Base-by-base conservation (phyloP, 2,329 filamentous ascomycete genomes). In the Reticulascus tulasneorum region DNA sequence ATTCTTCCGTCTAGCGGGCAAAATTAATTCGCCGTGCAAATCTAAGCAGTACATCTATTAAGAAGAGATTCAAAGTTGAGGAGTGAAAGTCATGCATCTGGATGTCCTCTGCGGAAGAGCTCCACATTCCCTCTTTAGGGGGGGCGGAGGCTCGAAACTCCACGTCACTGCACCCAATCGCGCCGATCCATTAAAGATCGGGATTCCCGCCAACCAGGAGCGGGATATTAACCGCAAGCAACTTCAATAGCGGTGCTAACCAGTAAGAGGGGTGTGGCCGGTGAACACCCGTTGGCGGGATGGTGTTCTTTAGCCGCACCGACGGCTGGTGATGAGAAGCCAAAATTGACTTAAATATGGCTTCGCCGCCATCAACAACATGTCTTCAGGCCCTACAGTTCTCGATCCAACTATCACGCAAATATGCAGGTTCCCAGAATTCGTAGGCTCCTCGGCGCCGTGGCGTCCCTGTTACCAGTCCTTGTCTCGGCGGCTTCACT, bases 121-220 rank as follows among this genome's bases (percentile, higher is more conserved):
- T 29, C 40, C 40, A 29, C 32, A 32, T 40, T 42, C 20, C 37
- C 32, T 22, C 28, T 32, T 42, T 40, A 19, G n/a, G n/a, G 37
- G 40, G 26, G 10, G 36, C 40, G 37, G 40, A 40, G 28, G 9
- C 18, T 35, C 40, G 37, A 40, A 25, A 20, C 32, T 40, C 22
- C 37, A 40, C 23, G 28, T 40, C 32, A 25, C 24, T 37, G 32
- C 28, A 33, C 37, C 32, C 15, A 10, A n/a, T n/a, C n/a, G n/a
- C n/a, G n/a, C n/a, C 19, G 28, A 28, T 35, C 32, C 22, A 36
- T 20, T 22, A 22, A 25, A 32, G 20, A 19, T 32, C 12, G 15
- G 13, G 31, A 19, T 25, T 38, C 31, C 37, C 37, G 24, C 37
- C 32, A 36, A 33, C 32, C 28, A 40, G n/a, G 37, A 9, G n/a